Evolutionary conservation across 306 rosid genomes (phyloP), one percentile per base, ranked within the genome.

Genomic region (Gynostemma pentaphyllum): DNA sequence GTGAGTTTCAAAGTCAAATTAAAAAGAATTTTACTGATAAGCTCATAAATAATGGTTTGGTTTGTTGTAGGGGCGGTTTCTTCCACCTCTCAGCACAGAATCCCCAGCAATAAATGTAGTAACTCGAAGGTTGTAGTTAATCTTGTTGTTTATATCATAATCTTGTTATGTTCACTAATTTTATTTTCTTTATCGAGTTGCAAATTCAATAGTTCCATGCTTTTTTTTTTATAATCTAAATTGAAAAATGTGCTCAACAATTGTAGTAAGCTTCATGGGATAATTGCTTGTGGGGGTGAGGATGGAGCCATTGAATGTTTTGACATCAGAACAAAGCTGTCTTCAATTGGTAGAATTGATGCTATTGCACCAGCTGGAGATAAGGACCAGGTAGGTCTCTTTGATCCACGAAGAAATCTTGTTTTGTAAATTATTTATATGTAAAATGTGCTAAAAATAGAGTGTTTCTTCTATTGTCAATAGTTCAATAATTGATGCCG

Each of bases 281-380:
- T 92, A 67, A 81, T 92, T 82, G 96, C 96, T 53, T 88, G 98
- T 69, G 98, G 98, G 9, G 96, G 98, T 34, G 96, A 85, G 51
- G 98, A 92, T 76, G 98, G 98, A 44, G 89, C 86, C 26, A 86
- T 92, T 49, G 98, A 92, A 75, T 88, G 96, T 77, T 88, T 92
- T 76, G 98, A 92, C 80, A 68, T 70, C 73, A 85, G 98, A 42
- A 76, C 67, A 57, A 88, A 81, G 48, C 39, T 37, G 76, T 84
- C 94, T 74, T 86, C 98, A 32, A 77, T 80, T 76, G 96, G 96
- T 68, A 88, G 98, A 85, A 80, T 92, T 53, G 85, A 88, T 79
- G 90, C 92, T 45, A 77, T 78, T 19, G 85, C 85, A 74, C 85
- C 92, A 46, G 70, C 86, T 48, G 92, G 98, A 67, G 96, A 86